A percentile compares a stretch with the other conserved stretches of the same genome.
These are phyloP conservation scores for Udeniomyces megalosporus DNA, from an alignment of 768 basidiomycete genomes.

Conservation along the genomic window DNA sequence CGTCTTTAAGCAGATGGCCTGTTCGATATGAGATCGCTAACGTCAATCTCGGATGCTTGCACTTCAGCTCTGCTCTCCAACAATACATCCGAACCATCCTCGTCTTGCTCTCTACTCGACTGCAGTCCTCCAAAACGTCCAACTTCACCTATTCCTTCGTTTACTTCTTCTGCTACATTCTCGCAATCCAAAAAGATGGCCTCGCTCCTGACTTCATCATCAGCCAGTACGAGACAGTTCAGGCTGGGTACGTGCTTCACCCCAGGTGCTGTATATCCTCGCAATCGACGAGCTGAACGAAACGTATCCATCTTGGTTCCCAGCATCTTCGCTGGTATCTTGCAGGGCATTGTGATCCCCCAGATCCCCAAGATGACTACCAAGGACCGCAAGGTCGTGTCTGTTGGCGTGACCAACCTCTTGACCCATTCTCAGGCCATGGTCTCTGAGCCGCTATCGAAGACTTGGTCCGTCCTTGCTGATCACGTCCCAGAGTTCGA, in stretches of 20 bases:
- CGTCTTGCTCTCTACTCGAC: slow-evolving; percentile 58
- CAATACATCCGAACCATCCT: slow-evolving; percentile 57
- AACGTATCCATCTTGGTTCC: background rate
- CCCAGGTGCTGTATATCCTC: background rate
- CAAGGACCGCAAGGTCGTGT: slow-evolving; percentile 71
- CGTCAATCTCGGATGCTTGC: background rate
- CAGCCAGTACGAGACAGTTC: slow-evolving; percentile 62
- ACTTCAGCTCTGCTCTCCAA: slow-evolving; percentile 48
- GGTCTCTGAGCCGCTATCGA: slow-evolving; percentile 46
- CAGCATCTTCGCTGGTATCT: slow-evolving; percentile 64
- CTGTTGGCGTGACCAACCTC: slow-evolving; percentile 61
- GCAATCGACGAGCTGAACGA: no score
- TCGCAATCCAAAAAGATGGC: slow-evolving; percentile 58
- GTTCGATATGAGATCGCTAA: background rate
- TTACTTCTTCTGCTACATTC: slow-evolving; percentile 55
- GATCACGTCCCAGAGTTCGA: no score
- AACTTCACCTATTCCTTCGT: slow-evolving; percentile 70
- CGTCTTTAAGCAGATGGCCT: slow-evolving; percentile 28
- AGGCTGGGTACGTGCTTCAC: slow-evolving; percentile 47
- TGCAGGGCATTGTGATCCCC: slow-evolving; percentile 59
- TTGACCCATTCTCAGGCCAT: slow-evolving; percentile 59
- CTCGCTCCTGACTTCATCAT: slow-evolving; percentile 67
- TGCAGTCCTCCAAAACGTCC: slow-evolving; percentile 79
- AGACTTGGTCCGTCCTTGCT: slow-evolving; percentile 46
- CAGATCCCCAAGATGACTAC: slow-evolving; percentile 63